Conservation (phyloP, 2,329 filamentous ascomycete species). For the Trichoderma semiorbis region DNA sequence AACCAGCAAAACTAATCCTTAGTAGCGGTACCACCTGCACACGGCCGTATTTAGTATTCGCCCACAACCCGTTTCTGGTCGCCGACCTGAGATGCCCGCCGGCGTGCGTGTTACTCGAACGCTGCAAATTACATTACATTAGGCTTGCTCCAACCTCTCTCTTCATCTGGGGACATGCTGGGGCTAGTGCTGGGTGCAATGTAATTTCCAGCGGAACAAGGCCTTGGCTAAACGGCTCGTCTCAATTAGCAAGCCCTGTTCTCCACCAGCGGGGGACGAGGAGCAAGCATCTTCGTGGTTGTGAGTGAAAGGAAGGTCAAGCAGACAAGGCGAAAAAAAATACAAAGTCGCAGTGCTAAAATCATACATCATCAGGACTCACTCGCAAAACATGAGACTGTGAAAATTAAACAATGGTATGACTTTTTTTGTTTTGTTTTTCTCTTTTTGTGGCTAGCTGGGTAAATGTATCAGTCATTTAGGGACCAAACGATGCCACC, state of each 20-base stretch:
- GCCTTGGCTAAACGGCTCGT: background rate
- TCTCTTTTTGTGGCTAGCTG: background rate
- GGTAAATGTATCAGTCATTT: background rate
- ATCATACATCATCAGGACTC: background rate
- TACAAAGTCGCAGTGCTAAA: slow-evolving; percentile 11
- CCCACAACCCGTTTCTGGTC: background rate
- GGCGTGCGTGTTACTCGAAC: background rate
- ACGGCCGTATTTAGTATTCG: background rate
- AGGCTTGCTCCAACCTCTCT: background rate
- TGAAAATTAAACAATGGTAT: background rate
- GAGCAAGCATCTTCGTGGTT: background rate
- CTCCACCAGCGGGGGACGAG: background rate
- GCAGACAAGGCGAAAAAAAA: background rate
- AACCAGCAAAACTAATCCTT: background rate
- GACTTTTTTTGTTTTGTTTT: background rate
- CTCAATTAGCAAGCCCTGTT: background rate
- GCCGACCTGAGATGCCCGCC: background rate
- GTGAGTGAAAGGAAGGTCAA: background rate
- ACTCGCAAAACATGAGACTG: no score
- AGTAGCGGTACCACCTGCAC: background rate
- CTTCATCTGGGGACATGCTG: background rate
- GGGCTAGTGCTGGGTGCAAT: background rate
- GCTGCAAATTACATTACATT: background rate
- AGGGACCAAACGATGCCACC: slow-evolving; percentile 6
- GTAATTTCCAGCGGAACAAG: background rate